These are phyloP conservation scores for Rugonectria rugulosa DNA, from an alignment of 2,329 filamentous ascomycete species.

Conservation along the genomic window DNA sequence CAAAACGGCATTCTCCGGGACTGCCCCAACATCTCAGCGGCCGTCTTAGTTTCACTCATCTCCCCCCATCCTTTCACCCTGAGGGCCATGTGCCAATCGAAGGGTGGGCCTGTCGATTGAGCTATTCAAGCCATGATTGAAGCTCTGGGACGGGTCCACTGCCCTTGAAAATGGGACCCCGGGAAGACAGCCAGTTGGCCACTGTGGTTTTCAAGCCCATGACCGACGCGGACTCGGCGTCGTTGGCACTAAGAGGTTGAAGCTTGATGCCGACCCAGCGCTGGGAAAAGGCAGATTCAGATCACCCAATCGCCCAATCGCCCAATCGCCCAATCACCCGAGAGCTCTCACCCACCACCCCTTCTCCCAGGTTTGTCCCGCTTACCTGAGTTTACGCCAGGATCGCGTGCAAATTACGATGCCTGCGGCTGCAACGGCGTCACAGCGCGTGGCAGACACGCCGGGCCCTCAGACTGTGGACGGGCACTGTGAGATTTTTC, in stretches of 20 bases:
- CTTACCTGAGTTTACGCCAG: slow-evolving; percentile 6
- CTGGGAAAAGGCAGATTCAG: slow-evolving; percentile 26
- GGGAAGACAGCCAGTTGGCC: slow-evolving; percentile 37
- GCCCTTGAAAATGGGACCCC: slow-evolving; percentile 28
- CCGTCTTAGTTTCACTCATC: no score
- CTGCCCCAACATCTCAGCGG: no score
- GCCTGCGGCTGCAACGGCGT: slow-evolving; percentile 5
- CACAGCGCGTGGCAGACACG: slow-evolving; percentile 7
- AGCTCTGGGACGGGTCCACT: slow-evolving; percentile 24
- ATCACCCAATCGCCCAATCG: slow-evolving; percentile 30
- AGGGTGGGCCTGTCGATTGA: slow-evolving; percentile 8
- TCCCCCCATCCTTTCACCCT: slow-evolving; percentile 6
- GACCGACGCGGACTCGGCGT: slow-evolving; percentile 21
- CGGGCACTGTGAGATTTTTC: no score
- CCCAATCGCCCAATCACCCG: slow-evolving; percentile 8
- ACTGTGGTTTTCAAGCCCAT: slow-evolving; percentile 15
- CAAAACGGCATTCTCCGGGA: no score
- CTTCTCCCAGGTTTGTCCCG: slow-evolving; percentile 8
- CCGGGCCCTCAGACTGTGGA: no score
- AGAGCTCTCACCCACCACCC: slow-evolving; percentile 21
- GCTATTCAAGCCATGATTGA: slow-evolving; percentile 21
- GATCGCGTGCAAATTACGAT: slow-evolving; percentile 15
- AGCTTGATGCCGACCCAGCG: slow-evolving; percentile 20
- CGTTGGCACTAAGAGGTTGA: slow-evolving; percentile 11
- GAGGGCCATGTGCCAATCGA: slow-evolving; percentile 26